phyloP scores from a whole-genome alignment of 176 grass and related monocot species.

The Zoysia japonica region DNA sequence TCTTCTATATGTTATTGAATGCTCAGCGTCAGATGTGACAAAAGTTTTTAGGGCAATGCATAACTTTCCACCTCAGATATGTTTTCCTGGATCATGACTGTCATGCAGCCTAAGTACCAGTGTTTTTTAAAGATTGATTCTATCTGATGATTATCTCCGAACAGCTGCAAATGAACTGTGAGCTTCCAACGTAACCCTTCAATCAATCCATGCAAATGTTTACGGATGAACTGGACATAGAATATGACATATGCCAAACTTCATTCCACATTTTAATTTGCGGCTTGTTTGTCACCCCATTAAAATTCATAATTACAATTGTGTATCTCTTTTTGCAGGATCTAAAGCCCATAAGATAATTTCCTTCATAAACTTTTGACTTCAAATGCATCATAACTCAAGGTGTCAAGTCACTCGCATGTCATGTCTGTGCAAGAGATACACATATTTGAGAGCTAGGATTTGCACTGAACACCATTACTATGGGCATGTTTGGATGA shows the following conservation, averaged over 20 bases:
- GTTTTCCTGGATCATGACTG: background rate
- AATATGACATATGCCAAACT: background rate
- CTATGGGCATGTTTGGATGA: too few relatives aligned
- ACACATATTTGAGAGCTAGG: background rate
- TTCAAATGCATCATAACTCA: constrained; percentile 1
- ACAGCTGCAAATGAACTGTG: constrained; percentile 80
- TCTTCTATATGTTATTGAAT: constrained; percentile 80
- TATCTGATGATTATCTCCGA: constrained; percentile 93
- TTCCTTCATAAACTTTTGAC: constrained; percentile 19
- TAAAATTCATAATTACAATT: background rate
- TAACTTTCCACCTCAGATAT: constrained; percentile 1
- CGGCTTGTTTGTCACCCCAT: background rate
- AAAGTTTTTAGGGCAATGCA: constrained; percentile 79
- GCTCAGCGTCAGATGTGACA: constrained; percentile 43
- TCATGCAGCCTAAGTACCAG: constrained; percentile 85
- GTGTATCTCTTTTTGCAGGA: constrained; percentile 36
- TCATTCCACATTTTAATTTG: background rate
- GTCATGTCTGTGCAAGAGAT: background rate
- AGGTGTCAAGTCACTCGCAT: background rate
- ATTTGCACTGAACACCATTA: background rate
- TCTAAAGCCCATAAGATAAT: constrained; percentile 63
- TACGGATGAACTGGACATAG: background rate
- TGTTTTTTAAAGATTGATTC: constrained; percentile 88
- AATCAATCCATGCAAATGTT: background rate
- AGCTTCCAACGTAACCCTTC: constrained; percentile 67